Base-by-base conservation (phyloP, 352 stramenopile species). In the Globisporangium irregulare region DNA sequence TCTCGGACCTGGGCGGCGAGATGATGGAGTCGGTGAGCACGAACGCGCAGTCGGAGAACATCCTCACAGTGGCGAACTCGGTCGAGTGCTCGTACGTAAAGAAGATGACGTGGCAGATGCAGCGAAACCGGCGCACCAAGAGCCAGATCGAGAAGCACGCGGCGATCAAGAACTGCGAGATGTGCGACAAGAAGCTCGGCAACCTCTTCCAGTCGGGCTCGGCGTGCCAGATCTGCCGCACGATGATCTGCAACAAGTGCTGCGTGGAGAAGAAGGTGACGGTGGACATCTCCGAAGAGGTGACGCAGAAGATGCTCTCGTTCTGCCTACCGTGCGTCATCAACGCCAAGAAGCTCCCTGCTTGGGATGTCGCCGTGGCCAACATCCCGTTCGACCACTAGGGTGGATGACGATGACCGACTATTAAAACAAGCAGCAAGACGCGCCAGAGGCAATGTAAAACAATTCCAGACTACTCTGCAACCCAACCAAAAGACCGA, bases 251-350 rank as follows among this genome's bases (percentile, higher is more conserved):
- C 55, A 67, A 73, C 58, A 87, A 84, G 58, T 87, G 79, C 72
- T 79, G 60, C 24, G 76, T 87, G 22, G 68, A 82, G 55, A 87
- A 85, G 69, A 87, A 77, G 24, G 38, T 84, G 65, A 68, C 79
- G 14, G 56, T 81, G 29, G 70, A 83, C 61, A 73, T 69, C 6
- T 46, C 66, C 12, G 69, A 76, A 51, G 73, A 80, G 15, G 48
- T 82, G n/a, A 38, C 64, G 27, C 70, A 77, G 32, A 72, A 76
- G 53, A 63, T 71, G 48, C 57, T 85, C 22, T 69, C 77, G 18
- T 87, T 87, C 69, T 87, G 79, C 34, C 55, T 85, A 18, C 73
- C 74, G 55, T 86, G 79, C 20, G 75, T 86, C 10, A 79, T 86
- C 46, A 51, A 72, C 4, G 67, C 73, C 43, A 73, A 75, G 14